Conservation (phyloP, 2,329 filamentous ascomycete species). For the Akanthomyces lecanii region DNA sequence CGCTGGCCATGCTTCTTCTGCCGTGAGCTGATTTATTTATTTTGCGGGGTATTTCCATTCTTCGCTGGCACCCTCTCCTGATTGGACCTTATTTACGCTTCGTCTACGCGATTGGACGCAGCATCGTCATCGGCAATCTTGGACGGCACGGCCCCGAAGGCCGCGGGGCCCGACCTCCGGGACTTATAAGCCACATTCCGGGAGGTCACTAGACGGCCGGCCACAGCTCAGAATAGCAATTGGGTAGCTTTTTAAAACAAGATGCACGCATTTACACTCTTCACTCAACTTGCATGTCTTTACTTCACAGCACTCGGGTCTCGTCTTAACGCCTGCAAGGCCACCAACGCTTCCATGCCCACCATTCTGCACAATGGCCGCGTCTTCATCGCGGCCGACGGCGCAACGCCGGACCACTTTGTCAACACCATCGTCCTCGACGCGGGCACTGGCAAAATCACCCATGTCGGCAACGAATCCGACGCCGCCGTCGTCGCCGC, state of each 20-base stretch:
- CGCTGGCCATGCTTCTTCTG: not conserved
- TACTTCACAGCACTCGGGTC: not conserved
- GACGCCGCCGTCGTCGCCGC: slow-evolving; percentile 8
- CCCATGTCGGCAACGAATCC: slow-evolving; percentile 10
- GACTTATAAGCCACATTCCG: not conserved
- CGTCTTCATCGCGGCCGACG: slow-evolving; percentile 9
- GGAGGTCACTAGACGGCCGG: not conserved
- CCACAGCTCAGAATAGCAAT: not conserved
- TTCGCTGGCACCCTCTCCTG: not conserved
- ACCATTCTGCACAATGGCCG: slow-evolving; percentile 14
- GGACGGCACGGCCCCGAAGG: not conserved
- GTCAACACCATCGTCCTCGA: slow-evolving; percentile 6
- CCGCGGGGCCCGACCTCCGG: not conserved
- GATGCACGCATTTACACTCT: not conserved
- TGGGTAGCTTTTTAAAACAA: not conserved
- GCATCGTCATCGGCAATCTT: not conserved
- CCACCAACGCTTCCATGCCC: slow-evolving; percentile 7
- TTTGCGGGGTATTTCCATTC: not conserved
- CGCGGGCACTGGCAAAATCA: not conserved
- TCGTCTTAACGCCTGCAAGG: not conserved
- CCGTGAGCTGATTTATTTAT: not conserved
- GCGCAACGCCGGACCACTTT: not conserved
- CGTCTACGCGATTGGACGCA: not conserved
- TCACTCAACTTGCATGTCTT: not conserved
- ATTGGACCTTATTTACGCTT: not conserved